phyloP scores from a whole-genome alignment of 192 early-diverging fungal genomes.

The Linnemannia schmuckeri region DNA sequence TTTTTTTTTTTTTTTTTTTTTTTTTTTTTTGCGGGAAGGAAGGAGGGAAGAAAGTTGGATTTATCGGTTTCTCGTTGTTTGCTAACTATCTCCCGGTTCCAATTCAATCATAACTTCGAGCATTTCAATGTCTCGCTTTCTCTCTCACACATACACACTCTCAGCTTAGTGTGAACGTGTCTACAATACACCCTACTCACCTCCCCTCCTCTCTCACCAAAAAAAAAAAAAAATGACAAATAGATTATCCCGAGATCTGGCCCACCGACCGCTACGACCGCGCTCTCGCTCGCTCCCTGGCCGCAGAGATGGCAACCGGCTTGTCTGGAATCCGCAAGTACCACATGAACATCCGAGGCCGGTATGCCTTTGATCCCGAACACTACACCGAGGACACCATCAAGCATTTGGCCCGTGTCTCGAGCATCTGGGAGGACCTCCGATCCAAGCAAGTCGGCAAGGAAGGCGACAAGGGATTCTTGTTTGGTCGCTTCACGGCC shows the following conservation, averaged over 20 bases:
- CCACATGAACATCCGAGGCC: slow-evolving; percentile 43
- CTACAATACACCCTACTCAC: not conserved
- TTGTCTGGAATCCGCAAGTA: slow-evolving; percentile 43
- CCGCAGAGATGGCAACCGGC: slow-evolving; percentile 52
- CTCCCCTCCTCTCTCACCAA: not conserved
- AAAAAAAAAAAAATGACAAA: not conserved
- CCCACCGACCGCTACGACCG: slow-evolving; percentile 41
- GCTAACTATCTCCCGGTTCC: not conserved
- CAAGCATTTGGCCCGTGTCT: slow-evolving; percentile 28
- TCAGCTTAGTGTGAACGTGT: not conserved
- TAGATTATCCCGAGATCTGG: slow-evolving; percentile 55
- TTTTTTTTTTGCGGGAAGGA: no score
- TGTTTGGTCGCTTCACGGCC: slow-evolving; percentile 57
- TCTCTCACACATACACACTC: no score
- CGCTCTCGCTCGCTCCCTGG: slow-evolving; percentile 50
- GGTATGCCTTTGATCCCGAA: slow-evolving; percentile 22
- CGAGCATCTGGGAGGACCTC: slow-evolving; percentile 49
- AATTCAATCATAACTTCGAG: not conserved
- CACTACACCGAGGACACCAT: slow-evolving; percentile 16
- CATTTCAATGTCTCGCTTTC: not conserved
- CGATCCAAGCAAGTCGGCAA: slow-evolving; percentile 36
- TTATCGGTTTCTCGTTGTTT: not conserved
- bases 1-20: no score
- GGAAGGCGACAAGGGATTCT: slow-evolving; percentile 46
- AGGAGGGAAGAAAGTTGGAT: not conserved